Evolutionary conservation across 2,329 filamentous ascomycete species (phyloP).

Genomic region (Paraconiothyrium brasiliense): DNA sequence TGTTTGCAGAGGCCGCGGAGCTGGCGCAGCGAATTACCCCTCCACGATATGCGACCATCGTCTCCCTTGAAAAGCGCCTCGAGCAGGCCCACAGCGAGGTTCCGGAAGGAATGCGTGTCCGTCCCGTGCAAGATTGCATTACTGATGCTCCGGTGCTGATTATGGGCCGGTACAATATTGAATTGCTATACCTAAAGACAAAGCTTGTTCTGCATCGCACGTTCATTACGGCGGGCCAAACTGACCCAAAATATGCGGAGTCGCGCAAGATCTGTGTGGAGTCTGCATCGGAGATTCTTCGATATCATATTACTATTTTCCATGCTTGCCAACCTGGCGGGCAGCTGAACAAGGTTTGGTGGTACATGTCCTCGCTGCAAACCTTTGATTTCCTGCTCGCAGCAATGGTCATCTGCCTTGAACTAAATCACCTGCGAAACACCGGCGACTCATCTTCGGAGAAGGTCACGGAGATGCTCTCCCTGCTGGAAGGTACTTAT

Average conservation of each 20-base stretch:
- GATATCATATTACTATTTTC: slow-evolving; percentile 61
- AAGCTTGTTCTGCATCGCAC: slow-evolving; percentile 64
- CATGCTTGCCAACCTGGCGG: slow-evolving; percentile 58
- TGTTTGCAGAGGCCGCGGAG: slow-evolving; percentile 53
- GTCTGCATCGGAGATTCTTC: slow-evolving; percentile 59
- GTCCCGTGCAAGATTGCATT: slow-evolving; percentile 53
- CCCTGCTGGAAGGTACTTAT: slow-evolving; percentile 23
- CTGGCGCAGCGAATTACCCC: slow-evolving; percentile 48
- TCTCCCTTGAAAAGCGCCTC: slow-evolving; percentile 49
- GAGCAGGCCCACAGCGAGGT: slow-evolving; percentile 45
- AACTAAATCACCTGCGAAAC: slow-evolving; percentile 45
- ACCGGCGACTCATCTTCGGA: slow-evolving; percentile 14
- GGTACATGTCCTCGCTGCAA: slow-evolving; percentile 57
- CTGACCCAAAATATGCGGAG: slow-evolving; percentile 45
- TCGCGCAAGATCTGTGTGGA: slow-evolving; percentile 59
- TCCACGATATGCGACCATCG: slow-evolving; percentile 49
- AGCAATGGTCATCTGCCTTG: slow-evolving; percentile 59
- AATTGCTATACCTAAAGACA: slow-evolving; percentile 62
- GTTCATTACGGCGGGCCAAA: slow-evolving; percentile 57
- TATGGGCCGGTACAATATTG: slow-evolving; percentile 62
- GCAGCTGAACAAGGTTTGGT: slow-evolving; percentile 55
- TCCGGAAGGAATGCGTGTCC: slow-evolving; percentile 50
- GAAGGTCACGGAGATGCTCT: slow-evolving; percentile 18
- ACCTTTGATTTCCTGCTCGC: slow-evolving; percentile 60
- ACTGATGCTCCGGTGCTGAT: slow-evolving; percentile 61